phyloP scores from a whole-genome alignment of 2,329 filamentous ascomycete genomes.

The Neodidymelliopsis sp. region DNA sequence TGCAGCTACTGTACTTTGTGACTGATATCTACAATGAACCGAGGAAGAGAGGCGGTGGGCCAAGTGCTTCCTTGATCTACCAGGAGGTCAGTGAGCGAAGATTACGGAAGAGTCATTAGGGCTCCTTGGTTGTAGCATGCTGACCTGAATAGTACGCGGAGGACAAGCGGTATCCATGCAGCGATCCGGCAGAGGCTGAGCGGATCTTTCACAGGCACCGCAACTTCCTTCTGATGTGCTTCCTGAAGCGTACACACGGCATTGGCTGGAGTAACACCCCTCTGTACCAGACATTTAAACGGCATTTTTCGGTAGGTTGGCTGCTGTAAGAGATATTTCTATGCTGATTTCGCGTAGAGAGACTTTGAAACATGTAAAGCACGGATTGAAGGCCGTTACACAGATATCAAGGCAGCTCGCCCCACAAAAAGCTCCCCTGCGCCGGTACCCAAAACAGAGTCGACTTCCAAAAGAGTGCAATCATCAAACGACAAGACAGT shows the following conservation, averaged over 20 bases:
- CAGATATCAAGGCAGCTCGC: constrained; percentile 21
- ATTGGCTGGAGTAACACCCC: constrained; percentile 55
- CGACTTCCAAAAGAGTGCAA: constrained; percentile 10
- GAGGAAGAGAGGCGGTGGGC: constrained; percentile 49
- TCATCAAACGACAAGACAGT: constrained; percentile 13
- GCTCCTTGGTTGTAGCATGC: neutral
- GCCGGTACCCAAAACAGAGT: constrained; percentile 5
- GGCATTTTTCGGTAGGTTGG: constrained; percentile 45
- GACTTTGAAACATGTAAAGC: constrained; percentile 43
- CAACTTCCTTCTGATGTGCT: constrained; percentile 55
- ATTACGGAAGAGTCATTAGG: neutral
- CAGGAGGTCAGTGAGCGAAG: constrained; percentile 40
- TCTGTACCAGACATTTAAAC: constrained; percentile 52
- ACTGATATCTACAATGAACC: constrained; percentile 63
- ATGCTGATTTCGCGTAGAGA: constrained; percentile 29
- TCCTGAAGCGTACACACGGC: constrained; percentile 54
- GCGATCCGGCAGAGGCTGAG: constrained; percentile 33
- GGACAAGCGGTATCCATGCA: constrained; percentile 38
- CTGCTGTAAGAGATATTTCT: neutral
- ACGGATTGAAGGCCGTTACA: constrained; percentile 39
- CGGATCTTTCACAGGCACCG: constrained; percentile 46
- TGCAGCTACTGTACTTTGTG: constrained; percentile 69
- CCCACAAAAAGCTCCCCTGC: constrained; percentile 20
- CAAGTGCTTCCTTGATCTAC: constrained; percentile 50
- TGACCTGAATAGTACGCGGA: constrained; percentile 46